Evolutionary conservation across 2,329 filamentous ascomycete species (phyloP), one percentile per base, ranked within the genome.

Genomic region (Verticillium dahliae): DNA sequence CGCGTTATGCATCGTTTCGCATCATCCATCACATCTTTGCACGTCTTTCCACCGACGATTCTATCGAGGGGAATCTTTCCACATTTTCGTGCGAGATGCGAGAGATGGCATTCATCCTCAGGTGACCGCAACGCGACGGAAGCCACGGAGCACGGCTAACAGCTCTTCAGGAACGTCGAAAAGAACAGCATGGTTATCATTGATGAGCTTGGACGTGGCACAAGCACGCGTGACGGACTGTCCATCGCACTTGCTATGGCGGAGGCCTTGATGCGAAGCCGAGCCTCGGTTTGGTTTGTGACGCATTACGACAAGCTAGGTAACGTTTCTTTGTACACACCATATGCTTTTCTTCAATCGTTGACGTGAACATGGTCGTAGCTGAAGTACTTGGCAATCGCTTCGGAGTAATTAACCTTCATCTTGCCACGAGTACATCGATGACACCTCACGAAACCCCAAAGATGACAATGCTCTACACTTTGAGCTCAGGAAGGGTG

Each of bases 31-130:
- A 92, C 63, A 82, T 99, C 0, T 97, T 99, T 73, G 91, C 95
- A 0, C 85, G 95, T 2, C 82, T 97, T 9, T 94, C 92, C 0
- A 90, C 91, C 50, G 90, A 96, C 61, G 93, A 98, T 73, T 91
- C 84, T 64, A 89, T 96, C 27, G 91, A 97, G 75, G 89, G 90
- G 15, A 98, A 97, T 65, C 85, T 97, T 31, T 98, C 94, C 0
- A 97, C 92, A 0, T 99, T 98, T 71, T 91, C 93, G 0, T 84
- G 92, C 0, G 95, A 99, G 74, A 98, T 99, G 95, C 85, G 91
- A 52, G 95, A 98, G 69, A 96, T 94, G 77, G 92, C 93, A 0
- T 97, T 96, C 72, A 97, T 99, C 60, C 76, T 98, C 1, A 84
- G 86, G 80, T 80, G 69, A 1, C 4, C 0, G 1, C 15, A 4